Conservation (phyloP, 2,329 filamentous ascomycete species). For the Teratosphaeria gauchensis region DNA sequence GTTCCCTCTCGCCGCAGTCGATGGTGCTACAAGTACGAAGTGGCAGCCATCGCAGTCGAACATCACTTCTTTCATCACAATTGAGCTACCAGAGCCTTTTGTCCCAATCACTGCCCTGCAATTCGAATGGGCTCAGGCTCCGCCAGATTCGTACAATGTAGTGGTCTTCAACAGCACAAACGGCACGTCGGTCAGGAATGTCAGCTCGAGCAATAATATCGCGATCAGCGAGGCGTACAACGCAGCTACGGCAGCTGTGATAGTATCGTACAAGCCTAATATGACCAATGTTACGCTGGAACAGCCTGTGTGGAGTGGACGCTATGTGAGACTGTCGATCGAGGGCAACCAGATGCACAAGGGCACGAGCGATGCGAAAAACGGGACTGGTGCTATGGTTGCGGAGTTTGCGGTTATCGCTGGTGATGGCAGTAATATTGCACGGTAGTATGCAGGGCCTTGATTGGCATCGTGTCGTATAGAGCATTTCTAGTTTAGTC, state of each 20-base stretch:
- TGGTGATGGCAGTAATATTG: not conserved
- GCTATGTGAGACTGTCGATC: constrained; percentile 39
- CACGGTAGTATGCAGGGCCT: not conserved
- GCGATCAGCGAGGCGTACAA: constrained; percentile 35
- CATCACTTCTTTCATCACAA: constrained; percentile 44
- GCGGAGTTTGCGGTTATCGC: constrained; percentile 36
- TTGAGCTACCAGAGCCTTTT: constrained; percentile 38
- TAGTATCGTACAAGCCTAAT: constrained; percentile 35
- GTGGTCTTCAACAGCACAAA: constrained; percentile 29
- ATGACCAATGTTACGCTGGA: constrained; percentile 36
- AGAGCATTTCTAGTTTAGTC: not conserved
- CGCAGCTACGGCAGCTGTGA: constrained; percentile 23
- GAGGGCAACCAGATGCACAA: constrained; percentile 35
- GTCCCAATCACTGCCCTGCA: constrained; percentile 40
- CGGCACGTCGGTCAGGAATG: constrained; percentile 5
- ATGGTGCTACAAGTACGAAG: constrained; percentile 55
- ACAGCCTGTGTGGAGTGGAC: constrained; percentile 32
- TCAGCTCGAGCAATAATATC: constrained; percentile 21
- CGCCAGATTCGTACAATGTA: constrained; percentile 45
- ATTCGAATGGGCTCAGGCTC: constrained; percentile 52
- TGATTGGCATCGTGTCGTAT: not conserved
- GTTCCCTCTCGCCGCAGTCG: constrained; percentile 57
- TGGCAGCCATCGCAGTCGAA: constrained; percentile 53
- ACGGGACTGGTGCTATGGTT: constrained; percentile 40
- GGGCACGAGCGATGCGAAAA: constrained; percentile 16